Base-by-base conservation (phyloP, 441 rosid species). In the Hura crepitans region DNA sequence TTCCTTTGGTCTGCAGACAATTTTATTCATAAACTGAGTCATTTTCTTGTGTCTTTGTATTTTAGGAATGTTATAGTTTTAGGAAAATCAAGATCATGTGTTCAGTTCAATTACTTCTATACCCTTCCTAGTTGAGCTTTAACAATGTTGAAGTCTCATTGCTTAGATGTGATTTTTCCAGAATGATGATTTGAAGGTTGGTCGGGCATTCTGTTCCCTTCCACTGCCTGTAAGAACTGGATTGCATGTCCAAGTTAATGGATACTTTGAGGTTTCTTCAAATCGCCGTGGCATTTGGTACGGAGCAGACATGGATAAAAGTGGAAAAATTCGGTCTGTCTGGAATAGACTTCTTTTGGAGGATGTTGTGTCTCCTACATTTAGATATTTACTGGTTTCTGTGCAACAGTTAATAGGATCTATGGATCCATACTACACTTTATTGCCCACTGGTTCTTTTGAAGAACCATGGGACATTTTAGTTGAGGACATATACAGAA, bases 271-370 rank as follows among this genome's bases (percentile, higher is more conserved):
- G 83, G 97, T 95, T 74, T 87, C 97, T 14, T 95, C 99, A 64
- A 95, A 92, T 71, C 99, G 99, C 54, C 97, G 99, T 43, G 97
- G 97, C 79, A 95, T 95, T 81, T 95, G 99, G 99, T 90, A 90
- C 81, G 99, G 99, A 70, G 97, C 78, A 62, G 99, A 95, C 79
- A 95, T 95, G 99, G 99, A 95, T 79, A 92, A 96, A 82, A 87
- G 99, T 83, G 99, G 97, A 39, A 95, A 89, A 86, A 74, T 95
- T 79, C 97, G 99, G 61, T 95, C 97, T 33, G 77, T 87, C 66
- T 95, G 99, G 99, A 95, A 95, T 80, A 86, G 89, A 81, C 96
- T 89, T 82, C 96, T 95, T 78, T 83, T 95, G 67, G 97, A 92
- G 85, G 97, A 95, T 79, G 85, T 95, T 65, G 82, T 92, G 57